Base-by-base conservation (phyloP, 805 yeast genomes). In the Metschnikowia shivogae region DNA sequence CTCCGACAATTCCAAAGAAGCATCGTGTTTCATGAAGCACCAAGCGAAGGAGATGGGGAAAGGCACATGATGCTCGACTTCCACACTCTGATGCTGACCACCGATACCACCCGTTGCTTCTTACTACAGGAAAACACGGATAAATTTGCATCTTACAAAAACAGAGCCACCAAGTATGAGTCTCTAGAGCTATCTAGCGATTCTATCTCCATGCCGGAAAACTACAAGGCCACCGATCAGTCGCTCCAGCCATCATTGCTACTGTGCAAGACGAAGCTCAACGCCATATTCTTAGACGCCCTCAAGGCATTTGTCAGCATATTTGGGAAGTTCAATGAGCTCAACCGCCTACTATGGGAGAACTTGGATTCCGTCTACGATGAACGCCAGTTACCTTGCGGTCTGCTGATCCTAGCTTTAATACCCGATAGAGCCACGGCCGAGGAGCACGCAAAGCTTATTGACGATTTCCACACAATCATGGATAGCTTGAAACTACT, bases 261-360 rank as follows among this genome's bases (percentile, higher is more conserved):
- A 4, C 64, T 64, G 46, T 44, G 54, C 31, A 68, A 63, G 42
- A 54, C 56, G 28, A 59, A 59, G 34, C 60, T 72, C 36, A 70
- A 72, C 46, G 32, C 54, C 17, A 60, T 69, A 5, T 70, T 72
- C 36, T 55, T 71, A 3, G 69, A 66, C 19, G 65, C 61, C 1
- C 57, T 70, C 14, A 65, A 64, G 44, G 48, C 54, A 0, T 71
- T 70, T 45, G 58, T 68, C 5, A 49, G 46, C 13, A 42, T 59
- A 0, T 69, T 67, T 51, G 60, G 58, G 43, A 63, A 59, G 38
- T 59, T 72, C 34, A 67, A 62, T 39, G 57, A 57, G 5, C 50
- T 55, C 27, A 62, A 58, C 37, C 43, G 63, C 4, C 37, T 47
- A 5, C 64, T 62, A 39, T 45, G 62, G 43, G 69, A 65, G n/a